phyloP scores from a whole-genome alignment of 208 protist genomes.

The Vickermania ingenoplastis region DNA sequence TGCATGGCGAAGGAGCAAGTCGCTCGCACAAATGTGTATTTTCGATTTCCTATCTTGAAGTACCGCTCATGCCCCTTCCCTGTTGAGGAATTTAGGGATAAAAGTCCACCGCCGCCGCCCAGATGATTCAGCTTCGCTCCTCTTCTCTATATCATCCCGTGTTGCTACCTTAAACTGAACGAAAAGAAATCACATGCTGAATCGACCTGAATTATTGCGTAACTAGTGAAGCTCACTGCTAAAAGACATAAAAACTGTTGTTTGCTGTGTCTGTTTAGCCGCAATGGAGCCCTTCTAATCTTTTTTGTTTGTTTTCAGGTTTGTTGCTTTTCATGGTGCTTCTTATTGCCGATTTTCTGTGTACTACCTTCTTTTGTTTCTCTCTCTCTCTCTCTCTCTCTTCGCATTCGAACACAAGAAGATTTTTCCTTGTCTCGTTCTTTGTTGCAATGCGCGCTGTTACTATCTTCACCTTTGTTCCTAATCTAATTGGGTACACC shows the following conservation, averaged over 20 bases:
- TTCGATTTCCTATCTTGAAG: conserved; percentile 79
- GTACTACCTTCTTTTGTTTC: not conserved
- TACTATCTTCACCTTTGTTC: conserved; percentile 68
- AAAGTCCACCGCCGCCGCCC: too few relatives aligned
- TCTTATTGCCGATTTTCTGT: too few relatives aligned
- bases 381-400: conserved; percentile 1
- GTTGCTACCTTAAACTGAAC: too few relatives aligned
- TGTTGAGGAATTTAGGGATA: conserved; percentile 66
- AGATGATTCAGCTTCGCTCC: too few relatives aligned
- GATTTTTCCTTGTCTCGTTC: not conserved
- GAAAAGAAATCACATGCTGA: too few relatives aligned
- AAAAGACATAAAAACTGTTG: too few relatives aligned
- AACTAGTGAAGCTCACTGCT: too few relatives aligned
- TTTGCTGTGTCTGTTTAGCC: too few relatives aligned
- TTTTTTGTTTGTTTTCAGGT: too few relatives aligned
- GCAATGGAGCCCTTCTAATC: too few relatives aligned
- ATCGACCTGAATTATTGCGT: too few relatives aligned
- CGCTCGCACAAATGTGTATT: conserved; percentile 80
- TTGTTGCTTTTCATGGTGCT: conserved; percentile 1
- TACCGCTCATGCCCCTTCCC: conserved; percentile 79
- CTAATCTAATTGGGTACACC: conserved; percentile 90
- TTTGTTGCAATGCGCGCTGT: conserved; percentile 4
- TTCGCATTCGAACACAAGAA: conserved; percentile 3
- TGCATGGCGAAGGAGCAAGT: conserved; percentile 70
- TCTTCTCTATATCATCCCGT: too few relatives aligned